Evolutionary conservation across 116 monocot species (phyloP), one percentile per base, ranked within the genome.

Genomic region (Iris pallida): DNA sequence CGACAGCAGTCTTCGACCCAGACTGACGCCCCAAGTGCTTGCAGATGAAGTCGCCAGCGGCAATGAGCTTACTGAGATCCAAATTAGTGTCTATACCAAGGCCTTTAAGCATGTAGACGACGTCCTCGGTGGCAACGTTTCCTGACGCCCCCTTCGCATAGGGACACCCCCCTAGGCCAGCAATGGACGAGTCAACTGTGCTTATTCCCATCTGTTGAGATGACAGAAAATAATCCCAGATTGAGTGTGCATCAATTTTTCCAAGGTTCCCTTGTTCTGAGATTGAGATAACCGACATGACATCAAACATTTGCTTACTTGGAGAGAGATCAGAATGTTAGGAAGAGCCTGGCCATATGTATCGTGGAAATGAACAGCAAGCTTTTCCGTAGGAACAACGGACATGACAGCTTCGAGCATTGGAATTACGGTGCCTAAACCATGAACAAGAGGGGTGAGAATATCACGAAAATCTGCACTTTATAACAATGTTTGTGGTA

Each of bases 301-400:
- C 30, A 30, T 30, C 30, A 30, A 3, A 44, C 19, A 8, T 19
- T 44, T 68, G 52, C 78, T 88, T 79, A 89, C 96, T 79, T 97
- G 96, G 42, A 97, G 83, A 55, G 96, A 87, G 53, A 81, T 65
- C 6, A 92, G 70, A 61, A 92, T 97, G 68, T 92, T 97, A 47
- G 96, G 54, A 42, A 97, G 96, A 68, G 96, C 67, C 54, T 97
- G 96, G 55, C 96, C 96, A 48, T 92, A 97, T 1, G 97, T 97
- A 51, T 97, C 97, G 43, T 97, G 96, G 68, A 97, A 92, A 85
- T 97, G 96, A 19, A 92, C 96, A 2, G 96, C 96, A 59, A 97
- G 71, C 59, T 97, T 92, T 71, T 96, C 85, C 11, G 57, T 63
- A n/a, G 90, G 90, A 65, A 92, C 75, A 4, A 78, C 83, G 10